Percentiles rank a stretch among this genome's conserved stretches.
Conservation (phyloP, 148 eudicot genomes). For the Rhododendron simsii region DNA sequence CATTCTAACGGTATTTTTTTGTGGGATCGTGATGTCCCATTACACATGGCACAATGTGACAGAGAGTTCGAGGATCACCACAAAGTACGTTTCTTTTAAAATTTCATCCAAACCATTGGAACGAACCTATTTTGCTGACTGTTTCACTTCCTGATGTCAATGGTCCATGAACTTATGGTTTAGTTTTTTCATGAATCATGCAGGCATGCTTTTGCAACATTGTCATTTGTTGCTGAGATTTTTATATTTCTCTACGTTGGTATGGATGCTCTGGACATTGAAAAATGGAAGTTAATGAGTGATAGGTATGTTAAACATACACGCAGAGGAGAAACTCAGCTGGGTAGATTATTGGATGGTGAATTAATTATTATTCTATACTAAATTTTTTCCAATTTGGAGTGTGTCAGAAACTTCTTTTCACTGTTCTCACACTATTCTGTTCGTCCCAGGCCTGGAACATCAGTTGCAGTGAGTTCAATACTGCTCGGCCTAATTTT, state of each 20-base stretch:
- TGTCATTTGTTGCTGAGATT: conserved; percentile 76
- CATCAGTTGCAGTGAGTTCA: conserved; percentile 64
- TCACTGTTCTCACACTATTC: conserved; percentile 2
- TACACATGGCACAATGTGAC: conserved; percentile 91
- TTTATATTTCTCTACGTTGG: conserved; percentile 44
- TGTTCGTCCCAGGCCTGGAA: conserved; percentile 15
- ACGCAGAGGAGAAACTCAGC: neutral
- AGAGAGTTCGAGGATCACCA: conserved; percentile 74
- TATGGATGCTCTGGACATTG: conserved; percentile 62
- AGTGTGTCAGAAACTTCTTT: neutral
- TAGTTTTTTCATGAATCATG: conserved; percentile 8
- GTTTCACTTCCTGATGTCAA: neutral
- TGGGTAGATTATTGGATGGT: neutral
- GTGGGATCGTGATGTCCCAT: conserved; percentile 94
- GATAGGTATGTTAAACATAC: conserved; percentile 41
- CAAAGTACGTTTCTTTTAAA: conserved; percentile 47
- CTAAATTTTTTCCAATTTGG: neutral
- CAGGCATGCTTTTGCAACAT: conserved; percentile 89
- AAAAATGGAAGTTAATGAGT: conserved; percentile 72
- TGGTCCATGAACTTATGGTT: neutral
- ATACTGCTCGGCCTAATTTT: conserved; percentile 62
- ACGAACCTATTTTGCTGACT: neutral
- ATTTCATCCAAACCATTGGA: neutral
- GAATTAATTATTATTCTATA: too few species aligned
- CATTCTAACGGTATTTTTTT: conserved; percentile 88